Conservation (phyloP, 163 green algal species). For the Chlamydomonas reinhardtii region DNA sequence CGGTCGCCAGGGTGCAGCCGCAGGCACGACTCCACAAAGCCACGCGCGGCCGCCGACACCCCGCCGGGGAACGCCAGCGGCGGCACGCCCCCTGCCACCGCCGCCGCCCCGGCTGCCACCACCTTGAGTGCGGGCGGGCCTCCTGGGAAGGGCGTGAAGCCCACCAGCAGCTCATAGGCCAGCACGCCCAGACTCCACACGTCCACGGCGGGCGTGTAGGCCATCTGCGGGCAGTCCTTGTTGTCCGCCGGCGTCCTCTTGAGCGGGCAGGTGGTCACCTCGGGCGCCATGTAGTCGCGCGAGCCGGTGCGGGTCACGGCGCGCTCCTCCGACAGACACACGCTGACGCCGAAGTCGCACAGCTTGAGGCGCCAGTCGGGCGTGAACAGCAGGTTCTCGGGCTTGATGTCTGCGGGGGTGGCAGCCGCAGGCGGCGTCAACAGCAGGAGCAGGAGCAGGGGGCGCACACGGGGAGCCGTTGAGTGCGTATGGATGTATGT, state of each 20-base stretch:
- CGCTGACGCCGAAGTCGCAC: conserved; percentile 4
- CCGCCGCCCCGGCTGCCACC: too few species aligned
- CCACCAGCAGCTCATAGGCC: neutral
- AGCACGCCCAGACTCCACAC: neutral
- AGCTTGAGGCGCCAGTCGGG: conserved; percentile 15
- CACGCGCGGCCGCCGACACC: neutral
- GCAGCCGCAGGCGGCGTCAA: too few species aligned
- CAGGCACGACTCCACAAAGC: neutral
- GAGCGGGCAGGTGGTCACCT: neutral
- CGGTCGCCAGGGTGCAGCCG: neutral
- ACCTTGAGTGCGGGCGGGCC: neutral
- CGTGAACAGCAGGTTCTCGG: conserved; percentile 22
- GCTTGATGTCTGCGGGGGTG: conserved; percentile 59
- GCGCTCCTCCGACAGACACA: neutral
- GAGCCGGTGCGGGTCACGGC: conserved; percentile 1
- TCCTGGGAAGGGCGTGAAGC: neutral
- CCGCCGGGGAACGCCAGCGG: neutral
- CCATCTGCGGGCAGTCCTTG: neutral
- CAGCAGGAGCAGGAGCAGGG: too few species aligned
- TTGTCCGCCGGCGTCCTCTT: neutral
- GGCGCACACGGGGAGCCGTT: too few species aligned
- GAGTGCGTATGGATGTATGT: too few species aligned
- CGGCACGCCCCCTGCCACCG: neutral
- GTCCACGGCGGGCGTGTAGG: neutral
- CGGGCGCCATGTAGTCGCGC: conserved; percentile 1